Percentiles rank a stretch among this genome's conserved stretches.
Conservation (phyloP, 805 yeast genomes). For the Candida coleopterorum region DNA sequence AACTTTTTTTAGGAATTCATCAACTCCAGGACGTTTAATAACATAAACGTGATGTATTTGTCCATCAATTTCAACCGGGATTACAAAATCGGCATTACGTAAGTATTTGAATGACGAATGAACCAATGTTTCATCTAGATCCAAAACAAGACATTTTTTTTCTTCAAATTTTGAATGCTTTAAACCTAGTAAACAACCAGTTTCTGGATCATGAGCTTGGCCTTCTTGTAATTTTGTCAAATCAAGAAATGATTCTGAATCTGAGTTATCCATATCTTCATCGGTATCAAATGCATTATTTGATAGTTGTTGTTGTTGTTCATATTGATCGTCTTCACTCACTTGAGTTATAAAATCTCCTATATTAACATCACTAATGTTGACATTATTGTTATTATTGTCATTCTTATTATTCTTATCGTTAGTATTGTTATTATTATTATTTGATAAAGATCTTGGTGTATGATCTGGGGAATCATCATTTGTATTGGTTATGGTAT, state of each 20-base stretch:
- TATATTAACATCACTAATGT: background rate
- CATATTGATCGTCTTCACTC: background rate
- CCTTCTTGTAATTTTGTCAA: conserved; percentile 56
- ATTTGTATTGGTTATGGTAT: conserved; percentile 36
- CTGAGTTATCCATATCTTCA: conserved; percentile 10
- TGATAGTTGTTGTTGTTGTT: background rate
- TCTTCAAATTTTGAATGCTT: conserved; percentile 44
- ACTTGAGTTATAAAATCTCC: conserved; percentile 4
- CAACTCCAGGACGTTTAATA: conserved; percentile 96
- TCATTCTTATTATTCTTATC: background rate
- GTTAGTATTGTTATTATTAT: conserved; percentile 1
- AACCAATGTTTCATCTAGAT: conserved; percentile 92
- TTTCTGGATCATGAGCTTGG: conserved; percentile 57
- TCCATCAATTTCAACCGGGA: conserved; percentile 94
- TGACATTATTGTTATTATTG: conserved; percentile 1
- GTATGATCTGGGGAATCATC: conserved; percentile 20
- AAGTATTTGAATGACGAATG: conserved; percentile 92
- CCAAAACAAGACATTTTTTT: conserved; percentile 84
- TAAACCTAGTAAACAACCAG: conserved; percentile 63
- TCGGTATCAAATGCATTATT: conserved; percentile 1
- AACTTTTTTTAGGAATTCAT: conserved; percentile 78
- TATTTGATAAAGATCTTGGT: conserved; percentile 8
- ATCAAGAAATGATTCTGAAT: conserved; percentile 15
- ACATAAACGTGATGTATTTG: conserved; percentile 93
- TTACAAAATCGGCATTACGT: conserved; percentile 91